Evolutionary conservation across 129 eudicot species (phyloP), one percentile per base, ranked within the genome.

Genomic region (Pittosporum tobira): DNA sequence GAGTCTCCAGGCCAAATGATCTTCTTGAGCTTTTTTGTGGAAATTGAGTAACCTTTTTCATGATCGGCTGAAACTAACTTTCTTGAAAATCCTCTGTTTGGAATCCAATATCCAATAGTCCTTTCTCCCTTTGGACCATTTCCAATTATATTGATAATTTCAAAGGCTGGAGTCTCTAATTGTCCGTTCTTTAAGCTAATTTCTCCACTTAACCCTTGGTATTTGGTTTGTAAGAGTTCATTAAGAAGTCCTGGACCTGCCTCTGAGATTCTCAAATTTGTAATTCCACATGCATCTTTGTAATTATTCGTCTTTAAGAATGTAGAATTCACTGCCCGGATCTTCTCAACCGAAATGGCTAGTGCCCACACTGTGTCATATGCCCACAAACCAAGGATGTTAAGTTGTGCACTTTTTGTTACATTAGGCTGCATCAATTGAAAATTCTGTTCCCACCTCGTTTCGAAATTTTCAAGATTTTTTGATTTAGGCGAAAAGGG

Each of bases 1-100:
- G 57, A 25, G 5, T 63, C 87, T 10, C 91, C 91, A 0, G 95
- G 90, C 91, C 91, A 86, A 57, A 77, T 74, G 49, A 82, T 79
- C 20, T 67, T 23, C 54, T 74, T 57, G 7, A 82, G 53, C 24
- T 48, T 53, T 43, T 48, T 59, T 20, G 63, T 73, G 0, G 59
- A 51, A 36, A 62, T 59, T 12, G 64, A 62, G 29, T 67, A 45
- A 22, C 3, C 26, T 24, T 15, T 16, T 58, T 18, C 36, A 18
- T 24, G 18, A 36, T 34, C 20, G 5, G 19, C 37, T 36, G 16
- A 47, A 22, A 29, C 19, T 27, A 71, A 23, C 15, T 61, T 46
- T 65, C 46, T 52, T 21, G 28, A 64, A 14, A 79, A 36, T 13
- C 90, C 87, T 31, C 24, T 53, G 31, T 51, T 30, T 49, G 40